These are phyloP conservation scores for Sugiyamaella lignohabitans DNA, from an alignment of 805 yeast species.

Conservation along the genomic window DNA sequence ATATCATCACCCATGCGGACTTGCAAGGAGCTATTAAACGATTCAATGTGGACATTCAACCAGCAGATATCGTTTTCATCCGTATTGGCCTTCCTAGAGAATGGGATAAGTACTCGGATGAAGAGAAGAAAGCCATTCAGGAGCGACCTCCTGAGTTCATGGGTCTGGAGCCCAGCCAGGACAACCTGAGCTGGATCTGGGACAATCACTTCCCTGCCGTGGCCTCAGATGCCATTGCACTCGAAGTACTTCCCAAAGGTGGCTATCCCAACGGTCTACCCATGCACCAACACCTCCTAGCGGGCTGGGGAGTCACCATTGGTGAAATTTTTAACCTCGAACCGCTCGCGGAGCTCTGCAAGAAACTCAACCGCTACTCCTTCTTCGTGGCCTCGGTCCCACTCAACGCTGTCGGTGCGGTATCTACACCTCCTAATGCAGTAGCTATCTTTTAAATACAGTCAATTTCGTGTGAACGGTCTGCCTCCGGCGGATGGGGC, in stretches of 20 bases:
- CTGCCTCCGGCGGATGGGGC: too few relatives aligned
- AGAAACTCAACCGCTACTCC: slow-evolving; percentile 23
- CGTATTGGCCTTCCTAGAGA: slow-evolving; percentile 30
- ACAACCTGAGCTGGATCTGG: slow-evolving; percentile 26
- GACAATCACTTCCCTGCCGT: slow-evolving; percentile 28
- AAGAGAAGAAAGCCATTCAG: slow-evolving; percentile 10
- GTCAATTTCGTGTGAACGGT: too few relatives aligned
- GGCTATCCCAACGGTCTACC: slow-evolving; percentile 8
- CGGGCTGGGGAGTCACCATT: slow-evolving; percentile 34
- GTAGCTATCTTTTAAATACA: slow-evolving; percentile 35
- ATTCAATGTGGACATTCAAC: slow-evolving; percentile 23
- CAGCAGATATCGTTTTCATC: slow-evolving; percentile 31
- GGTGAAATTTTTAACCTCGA: slow-evolving; percentile 34
- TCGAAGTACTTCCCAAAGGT: slow-evolving; percentile 26
- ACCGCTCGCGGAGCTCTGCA: slow-evolving; percentile 26
- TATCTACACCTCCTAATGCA: slow-evolving; percentile 39
- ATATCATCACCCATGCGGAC: slow-evolving; percentile 24
- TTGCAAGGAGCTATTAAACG: slow-evolving; percentile 22
- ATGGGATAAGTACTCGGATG: slow-evolving; percentile 20
- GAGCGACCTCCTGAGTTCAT: slow-evolving; percentile 8
- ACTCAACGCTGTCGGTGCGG: slow-evolving; percentile 32
- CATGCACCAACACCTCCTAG: slow-evolving; percentile 18
- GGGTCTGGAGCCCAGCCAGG: slow-evolving; percentile 28
- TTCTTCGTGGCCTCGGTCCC: slow-evolving; percentile 33
- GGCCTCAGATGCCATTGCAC: slow-evolving; percentile 28